Conservation (phyloP, 2,329 filamentous ascomycete genomes). For the Fusarium decemcellulare region DNA sequence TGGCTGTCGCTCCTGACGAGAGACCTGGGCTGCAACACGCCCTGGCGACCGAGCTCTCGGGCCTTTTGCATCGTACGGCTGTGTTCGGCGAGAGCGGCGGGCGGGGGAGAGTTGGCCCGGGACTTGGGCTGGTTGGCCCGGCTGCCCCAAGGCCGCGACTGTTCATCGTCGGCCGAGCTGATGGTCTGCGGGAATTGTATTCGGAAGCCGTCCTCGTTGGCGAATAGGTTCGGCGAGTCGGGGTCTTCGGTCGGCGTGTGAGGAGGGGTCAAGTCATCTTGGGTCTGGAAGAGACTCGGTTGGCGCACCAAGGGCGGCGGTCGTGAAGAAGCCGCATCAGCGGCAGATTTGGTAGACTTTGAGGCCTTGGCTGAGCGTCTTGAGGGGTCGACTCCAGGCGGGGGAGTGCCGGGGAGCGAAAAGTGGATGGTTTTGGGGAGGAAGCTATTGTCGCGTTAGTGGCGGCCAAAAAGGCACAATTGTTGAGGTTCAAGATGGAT, state of each 20-base stretch:
- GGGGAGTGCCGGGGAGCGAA: constrained; percentile 72
- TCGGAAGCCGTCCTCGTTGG: constrained; percentile 70
- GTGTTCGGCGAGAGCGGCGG: constrained; percentile 81
- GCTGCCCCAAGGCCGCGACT: constrained; percentile 83
- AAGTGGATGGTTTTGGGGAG: constrained; percentile 95
- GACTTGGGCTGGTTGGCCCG: constrained; percentile 85
- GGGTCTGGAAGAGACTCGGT: constrained; percentile 67
- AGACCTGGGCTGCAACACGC: constrained; percentile 68
- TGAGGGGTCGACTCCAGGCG: constrained; percentile 52
- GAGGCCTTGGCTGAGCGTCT: constrained; percentile 49
- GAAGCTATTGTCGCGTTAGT: constrained; percentile 71
- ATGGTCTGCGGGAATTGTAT: constrained; percentile 69
- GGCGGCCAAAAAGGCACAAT: constrained; percentile 9
- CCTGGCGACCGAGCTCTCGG: constrained; percentile 69
- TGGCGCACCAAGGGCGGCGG: constrained; percentile 53
- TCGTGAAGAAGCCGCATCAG: constrained; percentile 33
- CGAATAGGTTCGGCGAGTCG: constrained; percentile 63
- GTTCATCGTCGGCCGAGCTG: constrained; percentile 78
- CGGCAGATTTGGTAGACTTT: constrained; percentile 27
- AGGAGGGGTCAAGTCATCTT: constrained; percentile 66
- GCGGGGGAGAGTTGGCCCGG: constrained; percentile 79
- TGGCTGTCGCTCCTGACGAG: constrained; percentile 72
- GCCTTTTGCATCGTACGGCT: constrained; percentile 70
- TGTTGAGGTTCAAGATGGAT: constrained; percentile 26
- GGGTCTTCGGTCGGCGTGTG: constrained; percentile 66